Evolutionary conservation across 1,139 yeast species (phyloP), one percentile per base, ranked within the genome.

Genomic region (Yamadazyma atmosphaerica): DNA sequence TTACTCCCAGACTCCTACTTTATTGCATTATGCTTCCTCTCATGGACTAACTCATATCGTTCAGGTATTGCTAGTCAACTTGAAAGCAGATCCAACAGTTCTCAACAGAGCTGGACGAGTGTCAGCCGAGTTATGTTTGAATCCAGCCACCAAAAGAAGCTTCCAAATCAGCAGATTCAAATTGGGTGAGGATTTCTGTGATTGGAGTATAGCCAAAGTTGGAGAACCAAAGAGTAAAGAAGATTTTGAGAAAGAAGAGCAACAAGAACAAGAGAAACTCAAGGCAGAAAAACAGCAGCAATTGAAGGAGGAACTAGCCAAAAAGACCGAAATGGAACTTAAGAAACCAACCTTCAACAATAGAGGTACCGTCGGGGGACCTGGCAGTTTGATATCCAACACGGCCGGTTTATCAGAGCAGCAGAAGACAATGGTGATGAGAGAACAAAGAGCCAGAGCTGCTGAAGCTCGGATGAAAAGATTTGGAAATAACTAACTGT

Each of bases 381-480:
- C 45, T 8, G 24, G 33, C 11, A 47, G 47, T 41, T 36, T 39
- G 19, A 38, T 52, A 10, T 39, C 48, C 32, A 62, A 66, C 37
- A 49, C 68, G 41, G 54, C 62, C 52, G 65, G 75, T 39, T 57
- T 71, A 33, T 61, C 58, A 22, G 90, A 83, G 1, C 87, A 82
- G 29, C 96, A 90, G 47, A 75, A 79, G 53, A 72, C 74, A 74
- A 76, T 82, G 53, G 63, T 92, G 23, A 89, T 90, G 84, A 77
- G 98, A 45, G 98, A 92, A 53, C 90, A 92, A 55, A 69, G 98
- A 39, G 98, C 98, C 0, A 73, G 98, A 44, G 99, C 99, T 0
- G 97, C 96, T 0, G 98, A 92, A 58, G 96, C 94, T 0, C 73
- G 99, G 50, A 57, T 90, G 42, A 65, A 59, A 34, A 46, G 45